phyloP scores from a whole-genome alignment of 768 basidiomycete species.

The Tylopilus sp. region DNA sequence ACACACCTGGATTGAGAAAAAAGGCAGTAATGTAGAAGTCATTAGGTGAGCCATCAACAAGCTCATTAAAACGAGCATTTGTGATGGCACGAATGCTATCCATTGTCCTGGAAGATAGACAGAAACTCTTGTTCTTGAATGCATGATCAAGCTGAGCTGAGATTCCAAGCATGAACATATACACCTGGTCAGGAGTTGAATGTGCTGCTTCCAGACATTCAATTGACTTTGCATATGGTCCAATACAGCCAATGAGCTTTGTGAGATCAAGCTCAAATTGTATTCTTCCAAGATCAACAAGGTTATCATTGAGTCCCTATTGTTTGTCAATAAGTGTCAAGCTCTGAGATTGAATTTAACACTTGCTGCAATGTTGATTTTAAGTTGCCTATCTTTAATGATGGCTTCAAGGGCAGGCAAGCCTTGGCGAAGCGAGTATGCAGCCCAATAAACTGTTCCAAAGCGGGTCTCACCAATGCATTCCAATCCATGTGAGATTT shows the following conservation, averaged over 20 bases:
- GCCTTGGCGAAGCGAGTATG: background rate
- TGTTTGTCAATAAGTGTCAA: too few relatives aligned
- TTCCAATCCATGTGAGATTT: background rate
- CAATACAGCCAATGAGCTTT: background rate
- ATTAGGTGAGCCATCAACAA: background rate
- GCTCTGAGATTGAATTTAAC: too few relatives aligned
- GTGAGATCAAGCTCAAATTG: background rate
- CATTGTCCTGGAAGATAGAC: background rate
- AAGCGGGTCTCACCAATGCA: background rate
- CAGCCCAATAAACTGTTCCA: background rate
- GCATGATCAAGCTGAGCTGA: background rate
- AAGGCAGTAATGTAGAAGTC: background rate
- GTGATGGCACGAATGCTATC: background rate
- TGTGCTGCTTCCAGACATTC: background rate
- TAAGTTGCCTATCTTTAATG: background rate
- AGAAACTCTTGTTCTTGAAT: background rate
- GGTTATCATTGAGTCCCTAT: background rate
- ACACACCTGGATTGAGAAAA: background rate
- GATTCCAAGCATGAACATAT: background rate
- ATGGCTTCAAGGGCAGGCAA: background rate
- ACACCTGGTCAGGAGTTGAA: background rate
- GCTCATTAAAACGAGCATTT: background rate
- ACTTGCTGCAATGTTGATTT: background rate
- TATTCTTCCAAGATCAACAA: background rate
- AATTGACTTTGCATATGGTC: background rate